Base-by-base conservation (phyloP, 208 protist species). In the Tritrichomonas foetus region DNA sequence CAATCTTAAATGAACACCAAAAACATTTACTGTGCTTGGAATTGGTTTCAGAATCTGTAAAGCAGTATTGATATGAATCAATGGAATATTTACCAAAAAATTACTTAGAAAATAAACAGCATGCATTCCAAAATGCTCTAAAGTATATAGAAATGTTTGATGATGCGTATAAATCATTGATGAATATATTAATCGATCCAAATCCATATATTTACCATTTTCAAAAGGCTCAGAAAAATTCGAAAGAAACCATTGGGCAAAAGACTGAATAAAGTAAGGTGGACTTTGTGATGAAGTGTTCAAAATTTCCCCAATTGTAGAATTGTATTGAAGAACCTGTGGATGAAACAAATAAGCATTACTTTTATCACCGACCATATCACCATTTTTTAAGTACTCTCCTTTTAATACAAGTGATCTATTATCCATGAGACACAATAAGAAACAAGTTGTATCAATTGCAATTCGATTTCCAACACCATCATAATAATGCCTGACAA, bases 401-500 rank as follows among this genome's bases (percentile, higher is more conserved):
- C 78, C 78, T 89, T 57, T 36, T 16, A 89, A 20, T 16, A 89
- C 47, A 13, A 89, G 33, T 33, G n/a, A 47, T 57, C 78, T 25
- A 30, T 89, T 57, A 22, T 11, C 36, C 78, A 89, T 89, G 11
- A 89, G 16, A 39, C 47, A 41, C 3, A 89, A n/a, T 50, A 89
- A 57, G 39, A 89, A 89, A 2, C 33, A 20, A 20, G 41, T 27
- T 20, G 30, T 39, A 39, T 89, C 78, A 33, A 89, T 89, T 25
- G 47, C 25, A 53, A 89, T 89, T 44, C 78, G 78, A 89, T 89
- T 89, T 25, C 78, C 78, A 61, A 89, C 41, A 3, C 78, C 78
- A 89, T 89, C 47, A 47, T 33, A 61, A 47, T 57, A 89, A 57
- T 89, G 78, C 44, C 39, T 33, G 8, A 47, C 57, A n/a, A 61